phyloP scores from a whole-genome alignment of 768 basidiomycete species.

The Lentinula guzmanii region DNA sequence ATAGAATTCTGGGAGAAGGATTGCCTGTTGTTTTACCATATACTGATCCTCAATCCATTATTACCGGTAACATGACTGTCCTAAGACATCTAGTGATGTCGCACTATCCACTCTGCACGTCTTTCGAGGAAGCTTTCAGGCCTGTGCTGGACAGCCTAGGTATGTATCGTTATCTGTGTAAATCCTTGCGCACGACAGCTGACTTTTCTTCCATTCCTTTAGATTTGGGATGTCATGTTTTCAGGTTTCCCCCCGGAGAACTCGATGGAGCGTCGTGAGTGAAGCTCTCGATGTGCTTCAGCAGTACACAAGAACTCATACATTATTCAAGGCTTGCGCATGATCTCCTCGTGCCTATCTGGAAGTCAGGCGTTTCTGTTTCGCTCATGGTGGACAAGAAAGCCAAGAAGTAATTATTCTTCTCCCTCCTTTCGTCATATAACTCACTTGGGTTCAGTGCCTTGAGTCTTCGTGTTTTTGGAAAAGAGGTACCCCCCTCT shows the following conservation, averaged over 20 bases:
- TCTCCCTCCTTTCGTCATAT: background rate
- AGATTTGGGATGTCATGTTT: constrained; percentile 71
- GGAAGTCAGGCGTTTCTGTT: constrained; percentile 87
- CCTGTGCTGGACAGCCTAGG: constrained; percentile 45
- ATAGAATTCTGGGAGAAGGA: constrained; percentile 81
- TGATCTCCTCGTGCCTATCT: constrained; percentile 86
- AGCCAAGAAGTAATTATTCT: constrained; percentile 71
- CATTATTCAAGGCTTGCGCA: constrained; percentile 51
- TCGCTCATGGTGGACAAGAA: constrained; percentile 95
- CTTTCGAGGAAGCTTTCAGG: constrained; percentile 58
- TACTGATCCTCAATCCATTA: constrained; percentile 56
- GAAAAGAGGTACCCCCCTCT: constrained; percentile 64
- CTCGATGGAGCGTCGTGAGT: constrained; percentile 45
- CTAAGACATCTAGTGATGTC: constrained; percentile 64
- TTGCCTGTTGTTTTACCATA: constrained; percentile 81
- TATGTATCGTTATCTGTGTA: constrained; percentile 27
- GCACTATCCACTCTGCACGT: constrained; percentile 75
- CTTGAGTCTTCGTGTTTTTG: constrained; percentile 80
- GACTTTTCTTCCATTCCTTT: background rate
- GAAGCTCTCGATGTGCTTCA: background rate
- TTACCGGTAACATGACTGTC: constrained; percentile 48
- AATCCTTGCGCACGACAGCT: background rate
- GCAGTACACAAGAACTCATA: background rate
- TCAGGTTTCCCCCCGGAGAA: constrained; percentile 56
- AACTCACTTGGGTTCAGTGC: constrained; percentile 45